phyloP scores from a whole-genome alignment of 768 basidiomycete species.

The Phlebiopsis gigantea region DNA sequence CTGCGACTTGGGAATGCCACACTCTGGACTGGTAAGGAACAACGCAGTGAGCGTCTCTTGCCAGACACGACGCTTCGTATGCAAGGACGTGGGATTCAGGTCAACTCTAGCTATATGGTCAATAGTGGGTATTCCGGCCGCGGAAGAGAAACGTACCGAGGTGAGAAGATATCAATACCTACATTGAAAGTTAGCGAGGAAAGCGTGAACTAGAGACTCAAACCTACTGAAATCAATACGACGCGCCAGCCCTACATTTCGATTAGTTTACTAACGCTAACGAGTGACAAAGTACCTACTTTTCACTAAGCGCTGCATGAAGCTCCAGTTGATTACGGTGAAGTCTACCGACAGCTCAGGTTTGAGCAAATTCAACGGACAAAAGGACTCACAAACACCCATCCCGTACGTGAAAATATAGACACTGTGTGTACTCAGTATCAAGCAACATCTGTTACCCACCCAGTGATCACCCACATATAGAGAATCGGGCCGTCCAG shows the following conservation, averaged over 20 bases:
- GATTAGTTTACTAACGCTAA: neutral
- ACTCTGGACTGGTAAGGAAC: conserved; percentile 53
- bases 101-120: conserved; percentile 40
- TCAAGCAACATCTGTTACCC: neutral
- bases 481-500: conserved; percentile 64
- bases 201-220: neutral
- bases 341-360: conserved; percentile 46
- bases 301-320: conserved; percentile 55
- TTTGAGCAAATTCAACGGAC: neutral
- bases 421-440: conserved; percentile 27
- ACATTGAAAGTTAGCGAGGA: neutral
- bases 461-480: conserved; percentile 36
- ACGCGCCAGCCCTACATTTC: conserved; percentile 43
- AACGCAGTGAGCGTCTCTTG: conserved; percentile 71
- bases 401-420: conserved; percentile 63
- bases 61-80: conserved; percentile 70
- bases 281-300: conserved; percentile 33
- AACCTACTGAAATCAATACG: conserved; percentile 73
- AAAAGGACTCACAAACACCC: conserved; percentile 45
- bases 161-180: conserved; percentile 82
- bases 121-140: neutral
- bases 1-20: conserved; percentile 53
- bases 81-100: conserved; percentile 48
- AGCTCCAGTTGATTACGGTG: conserved; percentile 45
- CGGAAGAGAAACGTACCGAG: conserved; percentile 38